Percentiles rank a stretch among this genome's conserved stretches.
These are phyloP conservation scores for Syzygium aqueum DNA, from an alignment of 345 rosid genomes.

Conservation along the genomic window DNA sequence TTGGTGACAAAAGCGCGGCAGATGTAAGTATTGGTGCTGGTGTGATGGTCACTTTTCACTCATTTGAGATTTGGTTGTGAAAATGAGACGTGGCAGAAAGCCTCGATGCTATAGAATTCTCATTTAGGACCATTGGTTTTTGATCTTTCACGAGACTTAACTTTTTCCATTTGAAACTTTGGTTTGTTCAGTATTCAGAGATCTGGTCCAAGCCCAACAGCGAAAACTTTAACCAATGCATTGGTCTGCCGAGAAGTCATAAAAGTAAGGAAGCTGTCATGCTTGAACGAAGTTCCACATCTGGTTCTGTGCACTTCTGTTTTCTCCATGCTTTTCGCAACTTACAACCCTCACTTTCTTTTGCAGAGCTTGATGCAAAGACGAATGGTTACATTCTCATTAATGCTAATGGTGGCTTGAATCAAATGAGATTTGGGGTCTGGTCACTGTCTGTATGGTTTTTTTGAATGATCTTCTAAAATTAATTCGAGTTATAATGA, in stretches of 20 bases:
- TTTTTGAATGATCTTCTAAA: not conserved
- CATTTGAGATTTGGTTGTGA: not conserved
- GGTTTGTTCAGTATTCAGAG: slow-evolving; percentile 48
- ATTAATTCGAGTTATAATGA: not conserved
- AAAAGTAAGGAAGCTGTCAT: slow-evolving; percentile 43
- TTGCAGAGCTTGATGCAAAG: slow-evolving; percentile 61
- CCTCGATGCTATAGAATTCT: not conserved
- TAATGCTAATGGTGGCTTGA: slow-evolving; percentile 96
- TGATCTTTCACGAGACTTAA: not conserved
- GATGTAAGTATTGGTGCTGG: slow-evolving; percentile 41
- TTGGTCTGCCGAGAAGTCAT: slow-evolving; percentile 38
- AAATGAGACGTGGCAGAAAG: not conserved
- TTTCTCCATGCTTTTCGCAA: not conserved
- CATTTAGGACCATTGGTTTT: no score
- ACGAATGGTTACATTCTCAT: slow-evolving; percentile 81
- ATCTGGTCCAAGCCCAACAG: slow-evolving; percentile 86
- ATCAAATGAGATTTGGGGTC: slow-evolving; percentile 99
- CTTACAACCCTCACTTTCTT: slow-evolving; percentile 3
- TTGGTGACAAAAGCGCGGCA: slow-evolving; percentile 10
- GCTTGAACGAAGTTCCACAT: not conserved
- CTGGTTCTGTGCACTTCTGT: not conserved
- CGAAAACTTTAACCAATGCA: slow-evolving; percentile 70
- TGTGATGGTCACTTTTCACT: not conserved
- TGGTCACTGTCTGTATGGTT: slow-evolving; percentile 33
- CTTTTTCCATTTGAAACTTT: not conserved